A percentile compares a stretch with the other conserved stretches of the same genome.
Conservation (phyloP, 108 stramenopile genomes). For the Skeletonema costatum region DNA sequence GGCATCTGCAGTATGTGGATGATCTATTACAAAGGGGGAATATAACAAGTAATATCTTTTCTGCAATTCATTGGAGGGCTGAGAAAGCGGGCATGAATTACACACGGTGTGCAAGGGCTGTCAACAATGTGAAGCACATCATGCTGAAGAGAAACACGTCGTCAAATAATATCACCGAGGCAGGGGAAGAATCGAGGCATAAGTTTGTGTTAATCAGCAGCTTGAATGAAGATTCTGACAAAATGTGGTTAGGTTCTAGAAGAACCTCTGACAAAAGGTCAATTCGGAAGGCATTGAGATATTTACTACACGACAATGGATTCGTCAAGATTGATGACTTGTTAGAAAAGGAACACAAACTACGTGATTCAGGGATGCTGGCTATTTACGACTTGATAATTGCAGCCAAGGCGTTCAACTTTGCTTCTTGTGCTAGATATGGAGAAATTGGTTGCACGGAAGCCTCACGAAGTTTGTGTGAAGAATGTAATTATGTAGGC, state of each 20-base stretch:
- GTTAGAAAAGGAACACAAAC: background rate
- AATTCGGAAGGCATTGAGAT: background rate
- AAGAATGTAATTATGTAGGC: slow-evolving; percentile 5
- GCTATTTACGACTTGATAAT: slow-evolving; percentile 12
- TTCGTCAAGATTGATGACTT: background rate
- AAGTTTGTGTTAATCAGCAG: background rate
- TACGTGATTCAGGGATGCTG: background rate
- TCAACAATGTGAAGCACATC: background rate
- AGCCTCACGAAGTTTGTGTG: background rate
- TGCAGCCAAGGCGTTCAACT: background rate
- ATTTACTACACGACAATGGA: slow-evolving; percentile 4
- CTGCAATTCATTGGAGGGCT: slow-evolving; percentile 9
- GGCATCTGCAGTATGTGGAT: background rate
- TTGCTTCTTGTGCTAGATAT: background rate
- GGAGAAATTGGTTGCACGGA: slow-evolving; percentile 1
- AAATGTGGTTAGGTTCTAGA: background rate
- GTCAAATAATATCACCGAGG: background rate
- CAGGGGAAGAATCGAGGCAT: background rate
- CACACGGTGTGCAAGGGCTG: background rate
- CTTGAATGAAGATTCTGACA: slow-evolving; percentile 1
- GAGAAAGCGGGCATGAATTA: background rate
- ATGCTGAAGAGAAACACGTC: background rate
- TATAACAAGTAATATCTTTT: background rate
- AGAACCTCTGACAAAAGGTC: background rate
- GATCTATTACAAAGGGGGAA: background rate